phyloP scores from a whole-genome alignment of 768 basidiomycete species.

The Leccinum barrowsii region DNA sequence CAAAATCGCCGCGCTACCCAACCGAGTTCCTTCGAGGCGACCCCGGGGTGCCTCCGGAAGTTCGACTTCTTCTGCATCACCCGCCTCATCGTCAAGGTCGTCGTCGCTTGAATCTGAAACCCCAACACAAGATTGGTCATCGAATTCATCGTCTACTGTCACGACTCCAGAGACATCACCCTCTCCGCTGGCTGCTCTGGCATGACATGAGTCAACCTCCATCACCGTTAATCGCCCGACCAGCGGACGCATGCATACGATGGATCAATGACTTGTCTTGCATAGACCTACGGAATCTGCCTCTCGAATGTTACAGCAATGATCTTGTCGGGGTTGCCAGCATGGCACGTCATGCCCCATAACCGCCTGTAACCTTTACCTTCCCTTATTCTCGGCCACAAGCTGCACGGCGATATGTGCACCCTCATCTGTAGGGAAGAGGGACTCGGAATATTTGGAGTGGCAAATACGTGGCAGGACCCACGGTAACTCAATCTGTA shows the following conservation, averaged over 20 bases:
- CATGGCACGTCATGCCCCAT: neutral
- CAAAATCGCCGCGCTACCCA: slow-evolving; percentile 26
- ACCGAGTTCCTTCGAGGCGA: slow-evolving; percentile 19
- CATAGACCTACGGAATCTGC: neutral
- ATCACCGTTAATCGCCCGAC: neutral
- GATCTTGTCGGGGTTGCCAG: neutral
- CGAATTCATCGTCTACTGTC: neutral
- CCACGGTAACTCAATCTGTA: too few relatives aligned
- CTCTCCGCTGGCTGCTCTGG: neutral
- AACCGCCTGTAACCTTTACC: neutral
- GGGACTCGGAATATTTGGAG: neutral
- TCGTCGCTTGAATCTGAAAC: neutral
- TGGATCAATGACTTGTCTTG: neutral
- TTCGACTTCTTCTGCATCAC: neutral
- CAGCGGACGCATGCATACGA: neutral
- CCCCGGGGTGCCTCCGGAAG: neutral
- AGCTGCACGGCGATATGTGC: neutral
- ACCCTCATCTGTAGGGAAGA: neutral
- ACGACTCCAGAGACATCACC: slow-evolving; percentile 1
- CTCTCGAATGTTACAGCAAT: neutral
- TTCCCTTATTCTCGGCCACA: neutral
- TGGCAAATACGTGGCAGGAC: too few relatives aligned
- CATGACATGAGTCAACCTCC: neutral
- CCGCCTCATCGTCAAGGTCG: neutral
- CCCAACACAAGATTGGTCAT: neutral